Evolutionary conservation across 2,329 filamentous ascomycete species (phyloP), one percentile per base, ranked within the genome.

Genomic region (Diplodia corticola): DNA sequence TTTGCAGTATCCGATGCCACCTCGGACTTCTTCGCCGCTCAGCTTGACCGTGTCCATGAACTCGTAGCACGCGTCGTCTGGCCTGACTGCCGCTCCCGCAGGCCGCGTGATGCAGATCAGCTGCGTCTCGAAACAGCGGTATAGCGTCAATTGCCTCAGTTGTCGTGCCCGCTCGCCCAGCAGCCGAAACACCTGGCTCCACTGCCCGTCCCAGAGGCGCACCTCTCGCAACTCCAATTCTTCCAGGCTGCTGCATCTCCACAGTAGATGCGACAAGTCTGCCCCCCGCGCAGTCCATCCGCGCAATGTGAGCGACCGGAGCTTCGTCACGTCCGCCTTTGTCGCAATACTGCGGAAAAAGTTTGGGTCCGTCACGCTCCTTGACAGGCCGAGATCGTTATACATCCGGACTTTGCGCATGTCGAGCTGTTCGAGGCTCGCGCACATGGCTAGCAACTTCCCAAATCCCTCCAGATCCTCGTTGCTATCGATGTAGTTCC

Each of bases 161-260:
- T 57, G 35, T 6, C 13, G 30, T 17, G n/a, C 20, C 24, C 17
- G 48, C 9, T 30, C 22, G 9, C 22, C 24, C 37, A 60, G 13
- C 15, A 17, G 9, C n/a, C 46, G 37, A 48, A 60, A 60, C 37
- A 60, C 40, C 55, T 30, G 37, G 24, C 55, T 60, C 55, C 55
- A 48, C 40, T 48, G 28, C 2, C 37, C 54, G 4, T 59, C 54
- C 10, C 37, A 17, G 2, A 59, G 22, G 3, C 6, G 13, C 37
- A 26, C 24, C 13, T 46, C 54, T 4, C 37, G 54, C 15, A 59
- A n/a, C 24, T 28, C 54, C 54, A 59, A 12, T 13, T 46, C 37
- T 7, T 46, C 37, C 54, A 59, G 4, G 12, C 17, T n/a, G 22
- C 13, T 9, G 54, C 54, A 46, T 59, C 22, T 46, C 22, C 22